phyloP scores from a whole-genome alignment of 768 basidiomycete species.

The Lyophyllum decastes region DNA sequence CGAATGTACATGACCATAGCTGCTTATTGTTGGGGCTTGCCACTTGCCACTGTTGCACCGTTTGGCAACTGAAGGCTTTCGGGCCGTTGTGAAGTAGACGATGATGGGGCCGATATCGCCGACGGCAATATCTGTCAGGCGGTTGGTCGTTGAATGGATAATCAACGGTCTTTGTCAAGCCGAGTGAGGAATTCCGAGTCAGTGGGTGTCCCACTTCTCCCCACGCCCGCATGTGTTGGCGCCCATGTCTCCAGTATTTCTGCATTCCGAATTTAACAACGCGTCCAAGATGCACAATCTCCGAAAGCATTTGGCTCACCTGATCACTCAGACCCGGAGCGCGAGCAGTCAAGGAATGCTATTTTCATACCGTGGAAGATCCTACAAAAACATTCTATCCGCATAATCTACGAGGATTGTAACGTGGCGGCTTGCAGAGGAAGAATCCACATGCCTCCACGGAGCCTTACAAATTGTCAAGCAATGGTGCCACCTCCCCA shows the following conservation, averaged over 20 bases:
- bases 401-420: conserved; percentile 1
- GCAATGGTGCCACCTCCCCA: neutral
- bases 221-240: neutral
- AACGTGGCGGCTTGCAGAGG: neutral
- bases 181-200: no score
- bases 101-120: no score
- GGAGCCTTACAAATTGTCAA: neutral
- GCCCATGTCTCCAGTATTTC: neutral
- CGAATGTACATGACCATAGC: no score
- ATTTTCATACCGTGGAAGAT: conserved; percentile 7
- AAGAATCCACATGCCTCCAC: conserved; percentile 8
- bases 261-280: neutral
- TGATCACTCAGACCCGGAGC: conserved; percentile 1
- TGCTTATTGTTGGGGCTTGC: no score
- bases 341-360: neutral
- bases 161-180: neutral
- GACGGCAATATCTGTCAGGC: no score
- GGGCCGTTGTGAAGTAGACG: no score
- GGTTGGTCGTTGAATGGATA: no score
- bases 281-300: neutral
- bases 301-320: conserved; percentile 2
- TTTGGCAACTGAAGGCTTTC: no score
- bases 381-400: neutral
- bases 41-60: no score
- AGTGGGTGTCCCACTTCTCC: neutral